Conservation (phyloP, 2,329 filamentous ascomycete species). For the Ceratocystis lukuohia region DNA sequence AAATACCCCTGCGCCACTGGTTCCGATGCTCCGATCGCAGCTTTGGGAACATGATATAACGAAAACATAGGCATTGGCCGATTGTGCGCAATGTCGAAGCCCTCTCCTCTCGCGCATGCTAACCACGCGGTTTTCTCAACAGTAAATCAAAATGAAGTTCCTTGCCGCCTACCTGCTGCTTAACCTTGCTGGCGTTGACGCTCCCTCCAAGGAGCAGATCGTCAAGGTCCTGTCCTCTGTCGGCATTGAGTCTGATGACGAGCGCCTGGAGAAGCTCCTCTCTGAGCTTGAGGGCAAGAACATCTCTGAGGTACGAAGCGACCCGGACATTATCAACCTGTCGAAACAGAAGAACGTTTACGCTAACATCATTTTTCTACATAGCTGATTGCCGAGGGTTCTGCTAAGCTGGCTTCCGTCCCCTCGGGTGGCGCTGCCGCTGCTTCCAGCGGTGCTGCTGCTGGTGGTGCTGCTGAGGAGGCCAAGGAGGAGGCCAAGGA, state of each 20-base stretch:
- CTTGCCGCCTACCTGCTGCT: constrained; percentile 98
- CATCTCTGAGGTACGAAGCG: constrained; percentile 67
- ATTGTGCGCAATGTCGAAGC: no score
- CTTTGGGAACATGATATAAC: not conserved
- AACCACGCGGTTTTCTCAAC: not conserved
- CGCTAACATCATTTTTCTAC: constrained; percentile 21
- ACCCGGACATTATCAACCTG: not conserved
- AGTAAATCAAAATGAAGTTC: constrained; percentile 80
- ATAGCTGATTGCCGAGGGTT: constrained; percentile 82
- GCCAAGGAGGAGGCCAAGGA: constrained; percentile 55
- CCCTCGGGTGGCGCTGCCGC: constrained; percentile 78
- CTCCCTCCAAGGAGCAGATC: constrained; percentile 74
- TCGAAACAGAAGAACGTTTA: no score
- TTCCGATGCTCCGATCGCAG: not conserved
- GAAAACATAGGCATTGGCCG: no score
- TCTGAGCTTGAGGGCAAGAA: constrained; percentile 84
- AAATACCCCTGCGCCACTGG: not conserved
- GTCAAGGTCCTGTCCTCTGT: constrained; percentile 82
- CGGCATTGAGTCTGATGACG: constrained; percentile 82
- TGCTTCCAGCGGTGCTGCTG: constrained; percentile 53
- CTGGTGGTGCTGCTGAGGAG: constrained; percentile 50
- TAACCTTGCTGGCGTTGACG: constrained; percentile 80
- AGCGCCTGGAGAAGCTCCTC: constrained; percentile 76
- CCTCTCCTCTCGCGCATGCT: not conserved
- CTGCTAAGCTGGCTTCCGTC: constrained; percentile 91